Evolutionary conservation across 805 yeast genomes (phyloP), one percentile per base, ranked within the genome.

Genomic region (Wickerhamiella australiensis): DNA sequence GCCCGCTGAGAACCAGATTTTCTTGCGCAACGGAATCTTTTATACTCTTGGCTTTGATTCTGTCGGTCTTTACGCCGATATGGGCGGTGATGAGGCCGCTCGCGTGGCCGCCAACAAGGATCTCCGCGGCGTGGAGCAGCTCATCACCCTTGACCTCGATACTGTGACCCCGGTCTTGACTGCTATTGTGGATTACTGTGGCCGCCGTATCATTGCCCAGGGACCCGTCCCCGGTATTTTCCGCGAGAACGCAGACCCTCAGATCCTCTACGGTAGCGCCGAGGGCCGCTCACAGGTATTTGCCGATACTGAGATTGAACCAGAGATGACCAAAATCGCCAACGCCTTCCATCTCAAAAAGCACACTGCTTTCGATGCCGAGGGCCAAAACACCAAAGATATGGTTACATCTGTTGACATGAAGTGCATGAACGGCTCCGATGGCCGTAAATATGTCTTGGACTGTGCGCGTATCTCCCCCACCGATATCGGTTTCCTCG

Each of bases 151-250:
- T 41, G 85, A 82, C 58, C 61, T 77, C 29, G 68, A 67, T 9
- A 85, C 80, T 42, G 71, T 87, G 36, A 76, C 78, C 59, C 80
- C 82, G 47, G 71, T 90, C 52, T 76, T 85, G 58, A 84, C 96
- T 3, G 74, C 88, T n/a, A 74, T 87, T 52, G 85, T 90, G 50
- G 97, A 90, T 65, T 90, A 77, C 67, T 79, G 84, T 61, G 98
- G 97, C 53, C 81, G 78, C 59, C 77, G 97, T 64, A 71, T 90
- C 33, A 74, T 90, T 35, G 85, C 94, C 64, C 97, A 90, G 69
- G 85, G 95, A 12, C 95, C 96, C 11, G 94, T 90, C 41, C 98
- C 98, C 13, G 97, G 97, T 52, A 77, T 83, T 50, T 80, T 83
- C 64, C 70, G 76, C 49, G 66, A 65, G 52, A 57, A 65, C 8